Evolutionary conservation across 345 rosid species (phyloP).

Genomic region (Sonneratia caseolaris): DNA sequence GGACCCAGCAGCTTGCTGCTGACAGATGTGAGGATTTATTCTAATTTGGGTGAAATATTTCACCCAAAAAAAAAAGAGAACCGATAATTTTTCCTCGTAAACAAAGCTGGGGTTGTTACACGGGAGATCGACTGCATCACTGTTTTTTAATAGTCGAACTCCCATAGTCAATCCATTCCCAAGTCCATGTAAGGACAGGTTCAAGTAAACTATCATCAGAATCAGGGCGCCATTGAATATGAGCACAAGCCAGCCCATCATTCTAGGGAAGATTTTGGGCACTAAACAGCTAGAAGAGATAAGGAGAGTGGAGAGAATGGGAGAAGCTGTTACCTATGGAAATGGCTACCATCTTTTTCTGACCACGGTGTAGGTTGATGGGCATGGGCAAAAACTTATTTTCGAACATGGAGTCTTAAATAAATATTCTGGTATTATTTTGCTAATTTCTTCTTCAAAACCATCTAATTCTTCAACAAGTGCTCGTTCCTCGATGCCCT

Average conservation of each 20-base stretch:
- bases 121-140: background rate
- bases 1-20: too few relatives aligned
- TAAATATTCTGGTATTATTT: conserved; percentile 42
- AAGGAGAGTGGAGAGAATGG: background rate
- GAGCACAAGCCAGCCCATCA: background rate
- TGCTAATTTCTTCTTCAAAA: conserved; percentile 43
- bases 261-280: background rate
- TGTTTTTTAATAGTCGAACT: background rate
- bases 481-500: conserved; percentile 57
- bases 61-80: conserved; percentile 15
- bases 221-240: background rate
- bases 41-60: background rate
- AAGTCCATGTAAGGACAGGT: background rate
- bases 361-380: conserved; percentile 64
- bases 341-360: conserved; percentile 93
- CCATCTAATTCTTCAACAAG: conserved; percentile 46
- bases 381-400: conserved; percentile 42
- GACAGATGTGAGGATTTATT: too few relatives aligned
- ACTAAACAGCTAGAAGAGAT: background rate
- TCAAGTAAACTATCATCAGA: background rate
- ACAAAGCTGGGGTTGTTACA: conserved; percentile 43
- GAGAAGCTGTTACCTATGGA: conserved; percentile 55
- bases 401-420: conserved; percentile 57
- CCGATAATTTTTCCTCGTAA: conserved; percentile 46
- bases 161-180: background rate